Percentiles rank a stretch among this genome's conserved stretches.
Evolutionary conservation across 176 grass and related monocot genomes (phyloP).

Genomic region (Eragrostis curvula): DNA sequence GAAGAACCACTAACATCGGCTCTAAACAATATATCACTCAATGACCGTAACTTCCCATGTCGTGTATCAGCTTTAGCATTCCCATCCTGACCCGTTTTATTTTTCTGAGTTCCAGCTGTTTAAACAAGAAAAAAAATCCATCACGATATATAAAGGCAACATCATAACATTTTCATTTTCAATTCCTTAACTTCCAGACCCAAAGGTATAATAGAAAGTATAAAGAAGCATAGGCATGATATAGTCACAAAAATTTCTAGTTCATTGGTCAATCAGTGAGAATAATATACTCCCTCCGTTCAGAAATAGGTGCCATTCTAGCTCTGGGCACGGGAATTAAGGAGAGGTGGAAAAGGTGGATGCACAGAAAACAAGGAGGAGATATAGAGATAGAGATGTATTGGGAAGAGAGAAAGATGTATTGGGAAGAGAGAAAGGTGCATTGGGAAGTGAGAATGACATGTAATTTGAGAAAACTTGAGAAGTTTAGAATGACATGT

Average conservation of each 20-base stretch:
- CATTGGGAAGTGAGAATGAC: no score
- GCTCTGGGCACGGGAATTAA: no score
- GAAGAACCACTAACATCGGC: conserved; percentile 61
- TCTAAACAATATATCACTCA: conserved; percentile 84
- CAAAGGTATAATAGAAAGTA: conserved; percentile 25
- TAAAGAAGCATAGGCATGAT: conserved; percentile 27
- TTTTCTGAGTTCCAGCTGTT: conserved; percentile 86
- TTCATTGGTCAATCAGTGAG: background rate
- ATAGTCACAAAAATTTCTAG: background rate
- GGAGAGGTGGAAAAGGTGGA: no score
- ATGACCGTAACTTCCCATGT: conserved; percentile 67
- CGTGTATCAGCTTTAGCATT: conserved; percentile 47
- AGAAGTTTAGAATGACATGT: no score
- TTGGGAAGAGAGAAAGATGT: no score
- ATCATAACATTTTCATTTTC: conserved; percentile 17
- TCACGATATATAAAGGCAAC: conserved; percentile 24
- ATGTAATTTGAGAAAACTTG: no score
- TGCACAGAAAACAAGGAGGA: no score
- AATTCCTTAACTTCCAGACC: background rate
- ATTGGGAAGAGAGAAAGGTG: no score
- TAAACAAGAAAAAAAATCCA: conserved; percentile 36
- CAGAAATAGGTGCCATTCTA: no score
- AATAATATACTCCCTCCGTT: no score
- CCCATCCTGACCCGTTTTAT: conserved; percentile 62
- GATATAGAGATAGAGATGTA: no score